Evolutionary conservation across 345 rosid species (phyloP), one percentile per base, ranked within the genome.

Genomic region (Cardiospermum halicacabum): DNA sequence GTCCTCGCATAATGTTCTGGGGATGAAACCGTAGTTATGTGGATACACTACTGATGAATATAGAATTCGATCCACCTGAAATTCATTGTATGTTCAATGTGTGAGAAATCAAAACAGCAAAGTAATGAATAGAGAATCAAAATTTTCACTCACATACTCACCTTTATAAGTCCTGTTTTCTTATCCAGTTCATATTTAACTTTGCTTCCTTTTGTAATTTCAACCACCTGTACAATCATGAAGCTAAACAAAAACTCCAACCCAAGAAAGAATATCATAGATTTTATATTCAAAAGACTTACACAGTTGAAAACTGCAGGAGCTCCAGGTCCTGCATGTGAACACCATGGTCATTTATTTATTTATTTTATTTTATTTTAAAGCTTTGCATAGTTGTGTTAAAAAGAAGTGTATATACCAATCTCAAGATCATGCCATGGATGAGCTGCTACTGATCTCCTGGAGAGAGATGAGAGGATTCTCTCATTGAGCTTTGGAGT

Each of bases 371-470:
- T n/a, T n/a, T n/a, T n/a, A n/a, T n/a, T n/a, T n/a, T n/a, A n/a
- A n/a, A n/a, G n/a, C n/a, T n/a, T n/a, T n/a, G n/a, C n/a, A n/a
- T n/a, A n/a, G n/a, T n/a, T n/a, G n/a, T n/a, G n/a, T n/a, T n/a
- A n/a, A n/a, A n/a, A n/a, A 40, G 47, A 4, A 11, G 5, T 40
- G n/a, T 8, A 40, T 40, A 40, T 40, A 91, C 99, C 97, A 64
- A 91, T 83, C 74, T 94, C 97, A 68, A 94, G 97, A 86, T 94
- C 99, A 78, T 94, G 99, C 99, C 97, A 91, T 47, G 99, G 96
- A 82, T 94, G 99, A 56, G 97, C 97, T 74, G 97, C 99, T 32
- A 91, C 95, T 28, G 95, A 91, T 73, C 99, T 80, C 75, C 81
- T 75, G 2, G 99, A 94, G 85, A 94, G 56, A 45, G 97, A 79